Evolutionary conservation across 805 yeast species (phyloP).

Genomic region (Starmerella apis): DNA sequence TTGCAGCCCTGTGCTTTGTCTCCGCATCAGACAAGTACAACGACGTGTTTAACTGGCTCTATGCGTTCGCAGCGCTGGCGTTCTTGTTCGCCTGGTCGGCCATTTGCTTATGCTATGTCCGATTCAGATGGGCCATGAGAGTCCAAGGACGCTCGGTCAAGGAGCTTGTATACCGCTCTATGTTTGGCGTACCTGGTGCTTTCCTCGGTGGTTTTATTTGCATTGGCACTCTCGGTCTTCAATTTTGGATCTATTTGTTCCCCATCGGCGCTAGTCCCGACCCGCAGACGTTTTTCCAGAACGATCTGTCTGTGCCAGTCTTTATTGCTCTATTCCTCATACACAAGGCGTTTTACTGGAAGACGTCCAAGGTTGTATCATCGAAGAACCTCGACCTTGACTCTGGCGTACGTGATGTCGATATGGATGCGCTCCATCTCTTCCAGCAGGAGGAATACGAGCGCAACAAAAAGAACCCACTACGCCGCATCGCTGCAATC

Average conservation of each 20-base stretch:
- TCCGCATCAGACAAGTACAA: slow-evolving; percentile 42
- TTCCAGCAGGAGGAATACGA: slow-evolving; percentile 46
- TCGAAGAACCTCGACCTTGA: slow-evolving; percentile 48
- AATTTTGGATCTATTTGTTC: slow-evolving; percentile 72
- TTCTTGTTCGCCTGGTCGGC: slow-evolving; percentile 26
- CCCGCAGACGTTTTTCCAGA: slow-evolving; percentile 32
- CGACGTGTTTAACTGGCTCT: slow-evolving; percentile 27
- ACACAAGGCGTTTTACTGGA: slow-evolving; percentile 27
- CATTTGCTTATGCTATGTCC: slow-evolving; percentile 18
- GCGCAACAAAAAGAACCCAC: slow-evolving; percentile 31
- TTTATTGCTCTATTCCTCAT: slow-evolving; percentile 19
- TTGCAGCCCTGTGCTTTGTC: slow-evolving; percentile 49
- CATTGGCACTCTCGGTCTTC: slow-evolving; percentile 54
- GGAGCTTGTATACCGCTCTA: slow-evolving; percentile 58
- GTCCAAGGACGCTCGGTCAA: slow-evolving; percentile 57
- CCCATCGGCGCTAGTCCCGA: slow-evolving; percentile 40
- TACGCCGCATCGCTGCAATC: slow-evolving; percentile 13
- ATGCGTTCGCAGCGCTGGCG: slow-evolving; percentile 26
- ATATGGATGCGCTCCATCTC: slow-evolving; percentile 42
- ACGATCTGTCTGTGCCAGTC: slow-evolving; percentile 37
- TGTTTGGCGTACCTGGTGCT: slow-evolving; percentile 62
- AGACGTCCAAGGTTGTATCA: slow-evolving; percentile 35
- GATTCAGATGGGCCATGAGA: slow-evolving; percentile 48
- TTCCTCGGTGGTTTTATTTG: slow-evolving; percentile 49
- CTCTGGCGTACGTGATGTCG: slow-evolving; percentile 51